Base-by-base conservation (phyloP, 805 yeast genomes). In the Clavispora santaluciae region DNA sequence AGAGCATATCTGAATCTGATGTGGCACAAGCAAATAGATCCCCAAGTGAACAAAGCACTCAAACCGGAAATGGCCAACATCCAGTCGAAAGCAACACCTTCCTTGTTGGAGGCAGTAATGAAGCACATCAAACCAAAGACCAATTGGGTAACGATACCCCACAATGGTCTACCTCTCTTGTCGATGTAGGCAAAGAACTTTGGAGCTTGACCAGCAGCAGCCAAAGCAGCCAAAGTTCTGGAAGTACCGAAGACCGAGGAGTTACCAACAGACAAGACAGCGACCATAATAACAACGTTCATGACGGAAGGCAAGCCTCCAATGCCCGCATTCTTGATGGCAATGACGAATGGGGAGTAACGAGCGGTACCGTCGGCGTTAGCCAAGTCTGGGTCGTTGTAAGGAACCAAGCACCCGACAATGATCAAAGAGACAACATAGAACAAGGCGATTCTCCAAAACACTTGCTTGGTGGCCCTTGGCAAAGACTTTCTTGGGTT, bases 241-340 rank as follows among this genome's bases (percentile, higher is more conserved):
- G 89, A 81, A 45, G 81, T 75, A n/a, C 83, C 86, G 57, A 73
- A 84, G 31, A 83, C 77, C 2, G 89, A 78, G 18, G 88, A 78
- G 67, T 83, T 84, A 50, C 88, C 89, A 39, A 83, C 90, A 6
- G 89, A 83, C 41, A 82, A 61, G 21, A 84, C 87, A 3, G 90
- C 81, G 43, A 83, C 61, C 64, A 84, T 67, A 50, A 84, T 82
- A 33, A 83, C 87, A 16, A 79, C 86, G 57, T 84, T 84, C 68
- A 84, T 81, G 46, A 84, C 76, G 39, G 81, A 78, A 38, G 90
- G 90, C 36, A 83, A 71, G 31, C 78, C 84, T 36, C 64, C 66
- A 49, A 83, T 78, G 51, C 83, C 82, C 22, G 78, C 84, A 40
- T 72, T 64, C 22, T 72, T 66, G 42, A 83, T 76, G 30, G 90